These are phyloP conservation scores for Mycena rosella DNA, from an alignment of 768 basidiomycete species.

Conservation along the genomic window DNA sequence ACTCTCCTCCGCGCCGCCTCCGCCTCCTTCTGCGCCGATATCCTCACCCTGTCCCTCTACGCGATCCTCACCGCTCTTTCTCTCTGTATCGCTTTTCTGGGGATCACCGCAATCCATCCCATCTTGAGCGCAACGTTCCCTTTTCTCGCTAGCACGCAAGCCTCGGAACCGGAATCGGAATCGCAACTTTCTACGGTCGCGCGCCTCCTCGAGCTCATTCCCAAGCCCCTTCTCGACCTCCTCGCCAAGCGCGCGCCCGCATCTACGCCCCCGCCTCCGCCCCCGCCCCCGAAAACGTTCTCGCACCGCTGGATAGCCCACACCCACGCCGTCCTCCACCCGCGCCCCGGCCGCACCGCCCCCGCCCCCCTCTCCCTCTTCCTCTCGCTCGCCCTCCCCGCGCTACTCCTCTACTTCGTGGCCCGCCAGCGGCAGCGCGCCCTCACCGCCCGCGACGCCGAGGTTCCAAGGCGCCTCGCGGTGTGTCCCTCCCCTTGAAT, in stretches of 20 bases:
- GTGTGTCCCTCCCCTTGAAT: not conserved
- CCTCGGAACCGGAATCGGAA: too few species aligned
- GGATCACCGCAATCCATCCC: not conserved
- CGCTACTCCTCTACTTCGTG: not conserved
- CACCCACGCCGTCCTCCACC: slow-evolving; percentile 4
- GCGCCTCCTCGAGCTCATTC: too few species aligned
- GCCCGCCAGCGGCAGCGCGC: not conserved
- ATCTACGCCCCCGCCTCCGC: too few species aligned
- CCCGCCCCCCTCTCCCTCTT: slow-evolving; percentile 9
- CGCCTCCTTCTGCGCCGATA: not conserved
- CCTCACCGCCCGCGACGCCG: not conserved
- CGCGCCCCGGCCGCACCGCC: not conserved
- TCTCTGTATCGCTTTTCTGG: slow-evolving; percentile 6
- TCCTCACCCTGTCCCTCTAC: not conserved
- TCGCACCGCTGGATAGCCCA: slow-evolving; percentile 3
- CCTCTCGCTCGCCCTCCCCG: slow-evolving; percentile 1
- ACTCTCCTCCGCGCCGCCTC: not conserved
- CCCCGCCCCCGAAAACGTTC: not conserved
- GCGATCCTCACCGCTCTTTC: slow-evolving; percentile 5
- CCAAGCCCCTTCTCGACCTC: too few species aligned
- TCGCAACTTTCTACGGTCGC: too few species aligned
- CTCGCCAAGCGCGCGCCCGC: too few species aligned
- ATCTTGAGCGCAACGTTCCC: not conserved
- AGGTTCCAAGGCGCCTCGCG: not conserved
- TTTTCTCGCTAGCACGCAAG: not conserved